phyloP scores from a whole-genome alignment of 2,329 filamentous ascomycete genomes.

The Stemphylium vesicarium region DNA sequence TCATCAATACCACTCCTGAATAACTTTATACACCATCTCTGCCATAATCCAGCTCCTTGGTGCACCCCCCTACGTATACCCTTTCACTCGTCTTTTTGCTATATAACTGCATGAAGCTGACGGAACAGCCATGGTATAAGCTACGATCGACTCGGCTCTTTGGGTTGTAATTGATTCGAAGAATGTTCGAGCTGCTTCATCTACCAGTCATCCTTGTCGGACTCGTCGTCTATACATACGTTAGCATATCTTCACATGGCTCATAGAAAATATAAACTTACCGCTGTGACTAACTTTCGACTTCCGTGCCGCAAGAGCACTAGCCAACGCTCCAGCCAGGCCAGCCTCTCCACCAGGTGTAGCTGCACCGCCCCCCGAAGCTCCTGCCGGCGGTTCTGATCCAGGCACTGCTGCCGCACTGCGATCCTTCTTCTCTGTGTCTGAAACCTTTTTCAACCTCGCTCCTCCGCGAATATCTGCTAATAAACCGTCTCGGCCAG shows the following conservation, averaged over 20 bases:
- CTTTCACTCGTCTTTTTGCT: not conserved
- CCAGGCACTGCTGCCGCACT: constrained; percentile 69
- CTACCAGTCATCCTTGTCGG: constrained; percentile 77
- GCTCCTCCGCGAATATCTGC: constrained; percentile 73
- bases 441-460: constrained; percentile 75
- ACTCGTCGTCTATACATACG: constrained; percentile 70
- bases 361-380: constrained; percentile 54
- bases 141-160: not conserved
- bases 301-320: constrained; percentile 84
- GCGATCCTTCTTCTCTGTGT: constrained; percentile 72
- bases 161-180: not conserved
- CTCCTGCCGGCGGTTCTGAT: constrained; percentile 50
- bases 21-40: not conserved
- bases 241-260: constrained; percentile 32
- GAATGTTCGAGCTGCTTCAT: constrained; percentile 10
- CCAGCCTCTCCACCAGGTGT: constrained; percentile 42
- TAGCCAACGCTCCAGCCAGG: constrained; percentile 68
- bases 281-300: constrained; percentile 93
- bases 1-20: not conserved
- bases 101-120: not conserved
- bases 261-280: constrained; percentile 54
- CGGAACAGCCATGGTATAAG: not conserved
- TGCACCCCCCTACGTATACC: not conserved
- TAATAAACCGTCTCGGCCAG: constrained; percentile 65
- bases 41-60: not conserved